phyloP scores from a whole-genome alignment of 352 stramenopile species.

The Plasmopara muralis region DNA sequence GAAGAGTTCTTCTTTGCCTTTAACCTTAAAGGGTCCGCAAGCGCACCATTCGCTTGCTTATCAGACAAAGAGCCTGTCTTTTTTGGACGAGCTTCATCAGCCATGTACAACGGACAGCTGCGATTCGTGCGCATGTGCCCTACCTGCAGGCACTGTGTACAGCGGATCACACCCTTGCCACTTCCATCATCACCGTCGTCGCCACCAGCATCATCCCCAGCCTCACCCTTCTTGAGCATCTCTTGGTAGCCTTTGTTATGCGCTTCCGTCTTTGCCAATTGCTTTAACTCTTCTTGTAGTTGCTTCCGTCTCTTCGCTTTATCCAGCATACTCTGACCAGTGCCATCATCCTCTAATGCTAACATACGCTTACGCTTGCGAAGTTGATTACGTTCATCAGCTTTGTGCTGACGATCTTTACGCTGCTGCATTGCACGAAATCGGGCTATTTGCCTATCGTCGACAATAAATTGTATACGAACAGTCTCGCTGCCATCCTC shows the following conservation, averaged over 20 bases:
- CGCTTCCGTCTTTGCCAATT: constrained; percentile 72
- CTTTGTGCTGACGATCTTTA: constrained; percentile 64
- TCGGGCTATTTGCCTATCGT: constrained; percentile 59
- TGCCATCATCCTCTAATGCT: constrained; percentile 52
- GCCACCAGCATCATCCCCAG: constrained; percentile 14
- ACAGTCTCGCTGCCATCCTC: constrained; percentile 74
- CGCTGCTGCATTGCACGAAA: constrained; percentile 73
- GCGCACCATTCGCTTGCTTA: constrained; percentile 21
- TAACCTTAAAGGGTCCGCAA: constrained; percentile 49
- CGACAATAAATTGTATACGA: constrained; percentile 74
- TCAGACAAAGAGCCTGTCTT: constrained; percentile 23
- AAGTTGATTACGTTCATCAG: constrained; percentile 64
- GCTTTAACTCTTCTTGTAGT: constrained; percentile 80
- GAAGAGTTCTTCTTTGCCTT: constrained; percentile 48
- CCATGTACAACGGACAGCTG: constrained; percentile 79
- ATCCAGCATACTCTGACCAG: constrained; percentile 46
- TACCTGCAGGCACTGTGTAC: constrained; percentile 69
- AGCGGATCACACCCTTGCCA: constrained; percentile 67
- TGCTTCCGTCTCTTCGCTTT: constrained; percentile 80
- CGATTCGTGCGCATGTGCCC: constrained; percentile 83
- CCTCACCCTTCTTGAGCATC: constrained; percentile 73
- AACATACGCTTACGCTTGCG: constrained; percentile 77
- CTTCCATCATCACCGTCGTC: constrained; percentile 20
- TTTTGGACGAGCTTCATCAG: constrained; percentile 43
- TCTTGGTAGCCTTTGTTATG: constrained; percentile 80